Evolutionary conservation across 2,329 filamentous ascomycete species (phyloP), one percentile per base, ranked within the genome.

Genomic region (Xylariaceae sp.): DNA sequence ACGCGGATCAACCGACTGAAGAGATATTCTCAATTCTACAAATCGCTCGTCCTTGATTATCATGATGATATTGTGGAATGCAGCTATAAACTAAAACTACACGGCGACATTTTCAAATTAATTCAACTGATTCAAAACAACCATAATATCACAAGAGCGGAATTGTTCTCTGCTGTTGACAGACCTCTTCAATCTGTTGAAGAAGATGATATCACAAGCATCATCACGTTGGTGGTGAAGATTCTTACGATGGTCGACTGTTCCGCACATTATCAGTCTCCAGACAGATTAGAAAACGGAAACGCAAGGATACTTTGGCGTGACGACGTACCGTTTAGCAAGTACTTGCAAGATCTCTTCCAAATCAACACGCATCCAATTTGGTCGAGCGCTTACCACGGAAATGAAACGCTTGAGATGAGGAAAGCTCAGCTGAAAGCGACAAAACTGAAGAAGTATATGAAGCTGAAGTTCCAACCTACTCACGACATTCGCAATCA

Each of bases 341-440:
- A 49, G 17, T 53, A 55, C 42, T 22, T 55, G 21, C 42, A 50
- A 39, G 42, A 49, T n/a, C 27, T 55, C 20, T 50, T 53, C 36
- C 21, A 37, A 2, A 16, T 25, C 4, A 25, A 49, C 27, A 49
- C 39, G 22, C 52, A 55, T 36, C 45, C 42, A 6, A 22, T 53
- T 17, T 48, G 48, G 37, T 48, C 49, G 4, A 50, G 44, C 25
- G 35, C 5, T 19, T 21, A 52, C 23, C 22, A 16, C 16, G 44
- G 50, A 5, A 50, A 37, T 36, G 52, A 52, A 12, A 22, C 21
- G 10, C 33, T 52, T 8, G 32, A 22, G 22, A 34, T 29, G 10
- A 52, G 37, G 36, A 52, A 39, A 23, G 36, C 32, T 14, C 37
- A 48, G n/a, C 12, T 54, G 25, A 37, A 27, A 7, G 46, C 49